Conservation (phyloP, 306 rosid genomes). For the Citrullus mucosospermus region DNA sequence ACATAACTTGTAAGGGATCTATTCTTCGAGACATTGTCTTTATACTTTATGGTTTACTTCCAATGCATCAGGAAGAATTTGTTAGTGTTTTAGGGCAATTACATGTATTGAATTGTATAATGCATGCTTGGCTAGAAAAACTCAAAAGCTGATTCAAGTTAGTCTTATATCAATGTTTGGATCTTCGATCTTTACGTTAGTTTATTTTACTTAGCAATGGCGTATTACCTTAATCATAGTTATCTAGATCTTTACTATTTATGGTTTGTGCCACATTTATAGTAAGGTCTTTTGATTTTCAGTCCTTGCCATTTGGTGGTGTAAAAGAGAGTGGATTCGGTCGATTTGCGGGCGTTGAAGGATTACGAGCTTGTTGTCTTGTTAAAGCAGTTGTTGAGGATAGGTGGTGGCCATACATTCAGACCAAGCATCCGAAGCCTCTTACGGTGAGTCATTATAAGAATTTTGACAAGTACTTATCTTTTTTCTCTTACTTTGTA, state of each 20-base stretch:
- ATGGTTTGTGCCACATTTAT: not conserved
- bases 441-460: conserved; percentile 47
- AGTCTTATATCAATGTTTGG: not conserved
- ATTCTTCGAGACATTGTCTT: not conserved
- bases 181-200: not conserved
- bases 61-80: not conserved
- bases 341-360: conserved; percentile 84
- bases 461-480: not conserved
- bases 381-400: conserved; percentile 91
- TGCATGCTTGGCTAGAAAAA: not conserved
- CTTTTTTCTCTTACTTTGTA: not conserved
- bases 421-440: conserved; percentile 77
- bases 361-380: conserved; percentile 93
- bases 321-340: conserved; percentile 95
- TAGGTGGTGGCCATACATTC: conserved; percentile 84
- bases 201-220: not conserved
- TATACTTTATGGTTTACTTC: not conserved
- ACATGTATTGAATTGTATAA: not conserved
- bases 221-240: not conserved
- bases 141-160: not conserved
- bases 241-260: not conserved
- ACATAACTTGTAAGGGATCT: not conserved
- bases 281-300: conserved; percentile 20
- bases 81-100: not conserved
- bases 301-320: conserved; percentile 97